Base-by-base conservation (phyloP, 116 monocot genomes). In the Papilionanthe hybrid region DNA sequence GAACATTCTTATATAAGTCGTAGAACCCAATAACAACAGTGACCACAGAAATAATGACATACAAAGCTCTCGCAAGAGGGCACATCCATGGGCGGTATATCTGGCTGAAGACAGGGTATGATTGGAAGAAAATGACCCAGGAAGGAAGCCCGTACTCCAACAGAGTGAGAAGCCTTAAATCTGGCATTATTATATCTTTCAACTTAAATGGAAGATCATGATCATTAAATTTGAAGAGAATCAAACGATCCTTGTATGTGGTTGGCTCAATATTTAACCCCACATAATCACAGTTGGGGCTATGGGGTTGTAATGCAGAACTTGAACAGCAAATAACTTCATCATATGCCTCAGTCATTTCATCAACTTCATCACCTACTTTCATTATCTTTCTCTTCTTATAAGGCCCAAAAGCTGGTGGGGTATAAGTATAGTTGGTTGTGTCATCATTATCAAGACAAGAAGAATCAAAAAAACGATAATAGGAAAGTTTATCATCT, bases 31-130 rank as follows among this genome's bases (percentile, higher is more conserved):
- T 98, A 56, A 98, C 90, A 66, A 98, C 98, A 78, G 98, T 98
- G 23, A 83, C 55, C 9, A 92, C 53, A 27, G 98, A 98, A 42
- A 98, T 92, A 73, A 94, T 19, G 42, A 94, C 88, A 75, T 94
- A 98, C 20, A 94, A 80, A 29, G 78, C 81, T 84, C 98, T 93
- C 79, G 91, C 98, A 5, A 98, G 78, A 81, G 93, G 94, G 41
- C 98, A 98, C 98, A 98, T 98, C 94, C 98, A 98, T 78, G 94
- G 98, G 69, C 94, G 89, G 86, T 98, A 98, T 58, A 91, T 81
- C 60, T 91, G 80, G 90, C 94, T 89, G 63, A 94, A 91, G 19
- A 94, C 88, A 15, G 98, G 98, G 83, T 98, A 98, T 79, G 98
- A 98, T 77, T 98, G 98, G 45, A 98, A 90, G 83, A 98, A 98